These are phyloP conservation scores for Acanthamoeba lenticulata DNA, from an alignment of 208 protist genomes.

Conservation along the genomic window DNA sequence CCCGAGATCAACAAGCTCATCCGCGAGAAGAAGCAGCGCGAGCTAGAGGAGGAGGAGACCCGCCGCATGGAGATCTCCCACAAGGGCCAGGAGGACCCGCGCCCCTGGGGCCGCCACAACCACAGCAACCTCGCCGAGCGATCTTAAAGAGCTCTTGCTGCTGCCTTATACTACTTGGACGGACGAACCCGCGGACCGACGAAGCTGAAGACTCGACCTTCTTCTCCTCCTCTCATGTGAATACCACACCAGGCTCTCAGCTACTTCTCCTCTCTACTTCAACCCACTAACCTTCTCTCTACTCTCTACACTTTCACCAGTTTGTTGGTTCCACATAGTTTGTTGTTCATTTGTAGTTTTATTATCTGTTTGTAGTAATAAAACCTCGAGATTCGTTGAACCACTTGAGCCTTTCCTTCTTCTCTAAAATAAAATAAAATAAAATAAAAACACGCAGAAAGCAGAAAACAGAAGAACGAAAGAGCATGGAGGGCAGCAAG, in stretches of 20 bases:
- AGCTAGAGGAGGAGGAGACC: slow-evolving; percentile 33
- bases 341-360: background rate
- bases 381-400: background rate
- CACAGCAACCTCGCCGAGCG: background rate
- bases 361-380: background rate
- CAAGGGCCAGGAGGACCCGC: slow-evolving; percentile 21
- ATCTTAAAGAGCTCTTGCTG: background rate
- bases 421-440: background rate
- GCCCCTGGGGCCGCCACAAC: slow-evolving; percentile 7
- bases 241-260: no score
- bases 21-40: slow-evolving; percentile 33
- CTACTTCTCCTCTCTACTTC: no score
- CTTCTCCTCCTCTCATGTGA: no score
- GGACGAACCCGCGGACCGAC: no score
- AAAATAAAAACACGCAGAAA: no score
- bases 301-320: no score
- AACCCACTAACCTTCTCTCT: no score
- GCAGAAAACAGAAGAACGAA: background rate
- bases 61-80: slow-evolving; percentile 20
- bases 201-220: no score
- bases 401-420: background rate
- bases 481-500: background rate
- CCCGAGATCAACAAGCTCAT: slow-evolving; percentile 67
- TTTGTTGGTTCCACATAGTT: background rate
- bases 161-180: no score